Evolutionary conservation across 2,329 filamentous ascomycete species (phyloP).

Genomic region (Colletotrichum sp.): DNA sequence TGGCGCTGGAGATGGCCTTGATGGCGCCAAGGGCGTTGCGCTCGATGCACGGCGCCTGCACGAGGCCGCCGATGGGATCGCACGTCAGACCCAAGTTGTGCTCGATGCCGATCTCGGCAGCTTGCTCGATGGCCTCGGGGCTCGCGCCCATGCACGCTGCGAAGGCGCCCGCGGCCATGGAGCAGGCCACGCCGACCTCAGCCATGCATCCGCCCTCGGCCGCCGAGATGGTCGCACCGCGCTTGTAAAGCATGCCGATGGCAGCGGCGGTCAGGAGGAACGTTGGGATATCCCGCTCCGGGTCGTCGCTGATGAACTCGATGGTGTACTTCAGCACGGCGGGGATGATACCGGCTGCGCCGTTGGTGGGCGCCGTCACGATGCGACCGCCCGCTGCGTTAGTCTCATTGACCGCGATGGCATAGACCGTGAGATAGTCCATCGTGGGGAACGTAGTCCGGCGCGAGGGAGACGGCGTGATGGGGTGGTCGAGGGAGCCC

Average conservation of each 20-base stretch:
- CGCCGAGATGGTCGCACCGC: conserved; percentile 56
- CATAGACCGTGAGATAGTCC: conserved; percentile 56
- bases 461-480: conserved; percentile 48
- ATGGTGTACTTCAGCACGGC: conserved; percentile 55
- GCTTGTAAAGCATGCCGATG: conserved; percentile 59
- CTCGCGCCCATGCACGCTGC: conserved; percentile 57
- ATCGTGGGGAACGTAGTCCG: conserved; percentile 55
- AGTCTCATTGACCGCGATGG: conserved; percentile 59
- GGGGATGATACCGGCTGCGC: conserved; percentile 56
- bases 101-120: conserved; percentile 58
- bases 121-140: conserved; percentile 55
- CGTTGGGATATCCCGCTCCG: conserved; percentile 52
- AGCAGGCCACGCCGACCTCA: conserved; percentile 58
- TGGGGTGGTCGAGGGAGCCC: conserved; percentile 50
- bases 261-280: conserved; percentile 55
- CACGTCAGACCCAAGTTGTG: conserved; percentile 57
- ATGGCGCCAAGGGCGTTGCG: conserved; percentile 55
- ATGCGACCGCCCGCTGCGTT: conserved; percentile 56
- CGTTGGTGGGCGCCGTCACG: conserved; percentile 57
- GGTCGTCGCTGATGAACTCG: conserved; percentile 56
- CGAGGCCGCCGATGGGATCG: conserved; percentile 55
- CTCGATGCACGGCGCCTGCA: conserved; percentile 58
- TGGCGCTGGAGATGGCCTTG: conserved; percentile 57
- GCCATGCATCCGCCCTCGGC: conserved; percentile 59
- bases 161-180: conserved; percentile 56